Base-by-base conservation (phyloP, 2,329 filamentous ascomycete genomes). In the Xylariaceae sp. region DNA sequence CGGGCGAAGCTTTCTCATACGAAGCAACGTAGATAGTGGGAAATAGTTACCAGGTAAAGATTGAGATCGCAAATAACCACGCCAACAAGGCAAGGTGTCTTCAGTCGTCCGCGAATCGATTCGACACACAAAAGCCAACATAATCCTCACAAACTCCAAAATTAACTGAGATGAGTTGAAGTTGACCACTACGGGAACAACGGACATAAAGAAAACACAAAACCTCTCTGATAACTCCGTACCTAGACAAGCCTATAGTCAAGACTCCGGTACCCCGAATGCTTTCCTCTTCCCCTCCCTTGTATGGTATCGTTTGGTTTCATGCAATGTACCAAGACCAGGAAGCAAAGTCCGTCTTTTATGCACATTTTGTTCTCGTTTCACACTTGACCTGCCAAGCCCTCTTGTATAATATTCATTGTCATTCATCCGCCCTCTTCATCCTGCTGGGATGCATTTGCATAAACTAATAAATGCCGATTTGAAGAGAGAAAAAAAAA, bases 231-330 rank as follows among this genome's bases (percentile, higher is more conserved):
- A 19, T 26, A 42, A 51, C 31, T 44, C 49, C 31, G 30, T 19
- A 19, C 19, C 19, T 19, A 5, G 19, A 11, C 1, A 8, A 42
- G 29, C 19, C 40, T 43, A 37, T 53, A 45, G 39, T 19, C 50
- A 51, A 59, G 43, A 57, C 57, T 57, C 57, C 57, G 30, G n/a
- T 45, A 39, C 55, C 19, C 19, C 19, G 2, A 34, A 57, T 59
- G 57, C 52, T 31, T 7, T 19, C 8, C 31, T 29, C 29, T 35
- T 3, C 6, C 27, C 5, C 6, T 30, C 27, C 34, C 19, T 47
- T 29, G 30, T 19, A 3, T 56, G 50, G 47, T 58, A 54, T 58
- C 50, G 32, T 58, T 37, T 47, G 7, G 27, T 39, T 19, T 19
- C 19, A 19, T 19, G 19, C 42, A 41, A 50, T 19, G 32, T 34